Percentiles rank a stretch among this genome's conserved stretches.
Evolutionary conservation across 2,329 filamentous ascomycete species (phyloP).

Genomic region (Colletotrichum liriopes): DNA sequence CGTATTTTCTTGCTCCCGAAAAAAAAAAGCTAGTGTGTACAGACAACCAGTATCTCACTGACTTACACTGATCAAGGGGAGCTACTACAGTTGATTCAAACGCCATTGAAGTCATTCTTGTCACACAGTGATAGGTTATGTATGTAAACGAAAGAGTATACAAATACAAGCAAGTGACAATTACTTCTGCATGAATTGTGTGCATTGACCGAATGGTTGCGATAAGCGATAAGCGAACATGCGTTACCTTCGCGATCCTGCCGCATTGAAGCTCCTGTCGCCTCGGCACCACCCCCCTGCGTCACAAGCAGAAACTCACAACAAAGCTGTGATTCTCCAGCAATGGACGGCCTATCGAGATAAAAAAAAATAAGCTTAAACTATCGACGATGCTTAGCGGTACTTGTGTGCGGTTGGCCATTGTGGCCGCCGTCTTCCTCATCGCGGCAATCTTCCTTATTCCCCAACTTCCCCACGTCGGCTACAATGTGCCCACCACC

Average conservation of each 20-base stretch:
- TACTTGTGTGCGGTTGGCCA: constrained; percentile 31
- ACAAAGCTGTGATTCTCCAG: constrained; percentile 1
- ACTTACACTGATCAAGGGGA: not conserved
- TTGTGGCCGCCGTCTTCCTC: constrained; percentile 39
- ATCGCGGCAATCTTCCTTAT: constrained; percentile 39
- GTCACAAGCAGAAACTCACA: not conserved
- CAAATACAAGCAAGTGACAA: not conserved
- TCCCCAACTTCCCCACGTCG: constrained; percentile 34
- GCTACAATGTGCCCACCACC: constrained; percentile 22
- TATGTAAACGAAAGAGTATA: not conserved
- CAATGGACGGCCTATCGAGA: constrained; percentile 12
- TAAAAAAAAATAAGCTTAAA: constrained; percentile 8
- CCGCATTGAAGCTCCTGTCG: constrained; percentile 25
- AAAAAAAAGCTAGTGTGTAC: too few species aligned
- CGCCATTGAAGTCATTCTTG: not conserved
- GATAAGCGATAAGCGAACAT: not conserved
- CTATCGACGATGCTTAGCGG: constrained; percentile 27
- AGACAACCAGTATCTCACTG: not conserved
- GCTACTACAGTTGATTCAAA: not conserved
- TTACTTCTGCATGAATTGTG: too few species aligned
- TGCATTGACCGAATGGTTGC: too few species aligned
- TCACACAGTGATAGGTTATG: not conserved
- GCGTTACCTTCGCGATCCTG: constrained; percentile 4
- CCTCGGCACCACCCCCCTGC: constrained; percentile 17
- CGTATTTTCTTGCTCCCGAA: too few species aligned